A percentile compares a stretch with the other conserved stretches of the same genome.
These are phyloP conservation scores for Ephemerocybe angulata DNA, from an alignment of 768 basidiomycete species.

Conservation along the genomic window DNA sequence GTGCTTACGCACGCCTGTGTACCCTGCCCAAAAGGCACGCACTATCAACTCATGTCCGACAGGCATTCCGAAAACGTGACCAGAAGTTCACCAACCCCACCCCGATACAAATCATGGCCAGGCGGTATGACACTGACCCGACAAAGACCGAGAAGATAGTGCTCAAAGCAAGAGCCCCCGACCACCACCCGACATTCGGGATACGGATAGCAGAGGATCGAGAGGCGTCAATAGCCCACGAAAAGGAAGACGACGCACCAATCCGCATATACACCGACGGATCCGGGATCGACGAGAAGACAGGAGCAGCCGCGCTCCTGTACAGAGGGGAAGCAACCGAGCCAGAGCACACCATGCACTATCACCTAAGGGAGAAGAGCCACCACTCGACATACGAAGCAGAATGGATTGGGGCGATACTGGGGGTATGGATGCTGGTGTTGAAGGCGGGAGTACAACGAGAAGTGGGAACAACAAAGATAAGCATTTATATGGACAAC, in stretches of 20 bases:
- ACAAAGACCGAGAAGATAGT: slow-evolving; percentile 12
- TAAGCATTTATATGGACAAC: slow-evolving; percentile 18
- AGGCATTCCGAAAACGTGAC: background rate
- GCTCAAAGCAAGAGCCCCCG: background rate
- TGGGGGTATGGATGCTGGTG: slow-evolving; percentile 16
- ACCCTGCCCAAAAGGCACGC: slow-evolving; percentile 14
- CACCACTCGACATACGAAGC: slow-evolving; percentile 20
- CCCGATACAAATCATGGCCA: slow-evolving; percentile 10
- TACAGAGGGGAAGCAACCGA: background rate
- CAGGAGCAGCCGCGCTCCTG: slow-evolving; percentile 22
- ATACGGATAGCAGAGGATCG: background rate
- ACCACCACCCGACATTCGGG: background rate
- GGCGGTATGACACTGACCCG: slow-evolving; percentile 12
- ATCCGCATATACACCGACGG: slow-evolving; percentile 14
- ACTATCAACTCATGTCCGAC: slow-evolving; percentile 4
- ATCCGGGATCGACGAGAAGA: slow-evolving; percentile 15
- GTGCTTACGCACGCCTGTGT: slow-evolving; percentile 10
- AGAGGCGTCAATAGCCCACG: background rate
- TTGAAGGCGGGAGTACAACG: background rate
- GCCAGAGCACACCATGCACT: slow-evolving; percentile 1
- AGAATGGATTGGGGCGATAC: slow-evolving; percentile 18
- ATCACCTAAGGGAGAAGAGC: slow-evolving; percentile 12
- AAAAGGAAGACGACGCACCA: background rate
- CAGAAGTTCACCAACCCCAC: slow-evolving; percentile 1
- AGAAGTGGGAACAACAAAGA: background rate